Base-by-base conservation (phyloP, 1,284 basidiomycete species). In the Pyrrhoderma noxium region DNA sequence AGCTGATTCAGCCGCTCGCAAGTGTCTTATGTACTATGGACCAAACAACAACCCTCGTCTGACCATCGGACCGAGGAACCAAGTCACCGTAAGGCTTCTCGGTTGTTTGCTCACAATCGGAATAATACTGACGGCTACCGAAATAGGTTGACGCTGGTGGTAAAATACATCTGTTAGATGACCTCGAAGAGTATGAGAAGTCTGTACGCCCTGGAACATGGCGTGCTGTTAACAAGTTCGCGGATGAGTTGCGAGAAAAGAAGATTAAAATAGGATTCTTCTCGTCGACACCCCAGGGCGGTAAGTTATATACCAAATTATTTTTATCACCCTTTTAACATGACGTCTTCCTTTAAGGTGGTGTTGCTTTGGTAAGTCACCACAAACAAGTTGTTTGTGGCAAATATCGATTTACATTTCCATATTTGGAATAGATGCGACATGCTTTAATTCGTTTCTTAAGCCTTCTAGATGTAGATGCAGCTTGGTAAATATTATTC, bases 251-350 rank as follows among this genome's bases (percentile, higher is more conserved):
- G 41, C 80, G 82, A 51, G 80, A 86, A 65, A 88, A 85, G 68
- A 84, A 89, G 55, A 71, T 87, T 63, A 89, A 89, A 67, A 85
- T 93, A 55, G 83, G 82, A 34, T 93, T 93, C 76, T 92, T 93
- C 69, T 89, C 85, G 25, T 91, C 89, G 11, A 93, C 90, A 5
- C 90, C 90, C 5, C 90, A 93, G 70, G 90, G 89, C 74, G 83
- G 82, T 82, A 65, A 62, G 70, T 60, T 21, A 13, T 19, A 40
- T 31, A 39, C 41, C 56, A 59, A 47, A 51, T 56, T 44, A 31
- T 45, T 44, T 57, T 57, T 59, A 56, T 61, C 60, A 58, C 58
- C 48, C 27, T 44, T n/a, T 34, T 51, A 31, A 23, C 36, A 22
- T 42, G 27, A 25, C 9, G 9, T 7, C 39, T 22, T 39, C 8